Evolutionary conservation across 768 basidiomycete genomes (phyloP), one percentile per base, ranked within the genome.

Genomic region (Arthromyces matolae): DNA sequence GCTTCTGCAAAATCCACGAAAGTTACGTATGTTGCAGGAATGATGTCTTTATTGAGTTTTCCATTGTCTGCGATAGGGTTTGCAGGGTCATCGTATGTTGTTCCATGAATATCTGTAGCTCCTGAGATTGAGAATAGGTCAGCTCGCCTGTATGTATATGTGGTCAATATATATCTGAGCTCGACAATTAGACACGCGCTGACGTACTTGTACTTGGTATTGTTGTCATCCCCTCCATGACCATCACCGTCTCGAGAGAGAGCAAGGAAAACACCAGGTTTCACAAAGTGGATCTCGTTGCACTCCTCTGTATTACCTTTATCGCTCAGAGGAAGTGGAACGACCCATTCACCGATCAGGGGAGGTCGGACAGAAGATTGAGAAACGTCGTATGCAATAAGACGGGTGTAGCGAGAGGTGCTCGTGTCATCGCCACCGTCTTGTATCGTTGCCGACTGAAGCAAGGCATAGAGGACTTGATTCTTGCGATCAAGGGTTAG

Each of bases 401-500:
- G 65, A 13, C 83, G 75, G 3, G 81, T 80, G 61, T 70, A 79
- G 6, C 77, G 66, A 0, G 72, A 71, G 8, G 75, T 79, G 5
- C 57, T 61, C 51, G 77, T 73, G 46, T 71, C 63, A 31, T 57
- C 53, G 0, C 79, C 79, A n/a, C 82, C 80, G 52, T 84, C 84
- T 52, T 86, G 84, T 3, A 81, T 73, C 1, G 78, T 71, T 0
- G 81, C 84, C 5, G 76, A 73, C 55, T 87, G 84, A 1, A 86
- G 70, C 55, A 85, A 72, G 0, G 75, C 81, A 57, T 81, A 86
- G 2, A 86, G 69, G 2, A 69, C 76, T 4, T 65, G 62, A 1
- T 77, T 78, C 5, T 66, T 55, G 0, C 73, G 54, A 48, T 78
- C 77, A 3, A 76, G 45, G 0, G 83, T 82, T 9, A 86, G 65